phyloP scores from a whole-genome alignment of 2,329 filamentous ascomycete species.

The Hypoxylon sp. region DNA sequence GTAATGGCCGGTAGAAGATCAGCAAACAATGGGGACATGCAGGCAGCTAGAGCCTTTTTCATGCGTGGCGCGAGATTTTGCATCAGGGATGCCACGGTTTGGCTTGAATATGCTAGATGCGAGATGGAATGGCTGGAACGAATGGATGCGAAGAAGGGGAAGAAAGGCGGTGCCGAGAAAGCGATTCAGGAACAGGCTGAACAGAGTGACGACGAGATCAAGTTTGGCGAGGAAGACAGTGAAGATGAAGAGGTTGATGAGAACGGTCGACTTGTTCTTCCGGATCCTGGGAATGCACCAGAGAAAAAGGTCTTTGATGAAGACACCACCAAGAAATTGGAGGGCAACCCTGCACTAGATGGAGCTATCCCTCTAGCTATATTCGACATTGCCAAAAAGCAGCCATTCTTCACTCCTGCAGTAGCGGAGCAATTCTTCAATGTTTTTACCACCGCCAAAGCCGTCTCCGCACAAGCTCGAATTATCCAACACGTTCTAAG shows the following conservation, averaged over 20 bases:
- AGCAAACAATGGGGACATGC: conserved; percentile 88
- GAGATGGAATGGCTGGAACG: conserved; percentile 94
- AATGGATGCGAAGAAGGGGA: conserved; percentile 78
- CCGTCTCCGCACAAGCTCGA: conserved; percentile 73
- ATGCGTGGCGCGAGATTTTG: conserved; percentile 92
- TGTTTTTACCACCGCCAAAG: conserved; percentile 79
- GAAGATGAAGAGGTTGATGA: conserved; percentile 62
- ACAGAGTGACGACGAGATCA: conserved; percentile 64
- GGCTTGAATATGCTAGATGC: conserved; percentile 90
- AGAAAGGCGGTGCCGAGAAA: conserved; percentile 61
- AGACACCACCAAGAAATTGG: conserved; percentile 66
- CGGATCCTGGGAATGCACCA: conserved; percentile 60
- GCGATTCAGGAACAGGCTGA: conserved; percentile 69
- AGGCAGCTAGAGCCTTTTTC: conserved; percentile 85
- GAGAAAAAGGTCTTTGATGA: conserved; percentile 64
- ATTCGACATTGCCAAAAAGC: conserved; percentile 87
- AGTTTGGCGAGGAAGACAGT: conserved; percentile 61
- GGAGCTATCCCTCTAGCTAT: conserved; percentile 96
- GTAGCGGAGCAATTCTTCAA: conserved; percentile 85
- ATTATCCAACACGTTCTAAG: conserved; percentile 82
- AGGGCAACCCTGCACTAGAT: conserved; percentile 85
- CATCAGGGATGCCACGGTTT: conserved; percentile 79
- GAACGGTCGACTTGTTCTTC: conserved; percentile 60
- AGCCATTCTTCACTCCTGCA: conserved; percentile 76
- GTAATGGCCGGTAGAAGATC: conserved; percentile 84